These are phyloP conservation scores for Fonsecaea pedrosoi DNA, from an alignment of 2,329 filamentous ascomycete genomes.

Conservation along the genomic window DNA sequence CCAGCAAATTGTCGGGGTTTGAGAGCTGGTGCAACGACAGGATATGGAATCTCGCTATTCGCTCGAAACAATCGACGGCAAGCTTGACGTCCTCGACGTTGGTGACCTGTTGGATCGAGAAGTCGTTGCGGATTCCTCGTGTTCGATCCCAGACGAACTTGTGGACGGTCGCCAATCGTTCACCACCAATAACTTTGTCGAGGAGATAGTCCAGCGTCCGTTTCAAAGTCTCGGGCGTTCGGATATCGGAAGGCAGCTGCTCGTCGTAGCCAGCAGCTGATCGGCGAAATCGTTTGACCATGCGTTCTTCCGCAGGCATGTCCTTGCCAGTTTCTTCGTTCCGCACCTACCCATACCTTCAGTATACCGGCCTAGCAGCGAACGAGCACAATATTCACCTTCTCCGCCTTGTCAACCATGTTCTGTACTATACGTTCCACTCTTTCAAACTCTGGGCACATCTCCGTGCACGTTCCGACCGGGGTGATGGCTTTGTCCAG, in stretches of 20 bases:
- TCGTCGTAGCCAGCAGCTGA: constrained; percentile 69
- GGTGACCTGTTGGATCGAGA: constrained; percentile 67
- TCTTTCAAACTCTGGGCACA: constrained; percentile 70
- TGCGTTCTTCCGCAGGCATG: constrained; percentile 58
- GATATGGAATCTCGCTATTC: constrained; percentile 69
- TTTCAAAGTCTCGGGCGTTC: constrained; percentile 60
- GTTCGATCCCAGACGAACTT: constrained; percentile 72
- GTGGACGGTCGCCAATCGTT: constrained; percentile 61
- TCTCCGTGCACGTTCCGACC: constrained; percentile 66
- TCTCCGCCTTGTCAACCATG: constrained; percentile 67
- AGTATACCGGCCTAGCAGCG: not conserved
- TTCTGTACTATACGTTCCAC: constrained; percentile 67
- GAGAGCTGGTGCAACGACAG: constrained; percentile 67
- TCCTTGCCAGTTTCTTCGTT: constrained; percentile 35
- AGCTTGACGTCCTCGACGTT: constrained; percentile 62
- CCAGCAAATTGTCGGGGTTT: constrained; percentile 54
- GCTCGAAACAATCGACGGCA: constrained; percentile 66
- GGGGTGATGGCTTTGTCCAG: constrained; percentile 67
- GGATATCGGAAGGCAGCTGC: constrained; percentile 68
- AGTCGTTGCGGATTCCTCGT: constrained; percentile 69
- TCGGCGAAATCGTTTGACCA: constrained; percentile 70
- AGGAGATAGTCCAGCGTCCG: constrained; percentile 57
- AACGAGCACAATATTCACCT: constrained; percentile 49
- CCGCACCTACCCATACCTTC: constrained; percentile 30
- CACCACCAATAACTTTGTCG: constrained; percentile 58